Conservation (phyloP, 306 rosid species). For the Begonia loranthoides region DNA sequence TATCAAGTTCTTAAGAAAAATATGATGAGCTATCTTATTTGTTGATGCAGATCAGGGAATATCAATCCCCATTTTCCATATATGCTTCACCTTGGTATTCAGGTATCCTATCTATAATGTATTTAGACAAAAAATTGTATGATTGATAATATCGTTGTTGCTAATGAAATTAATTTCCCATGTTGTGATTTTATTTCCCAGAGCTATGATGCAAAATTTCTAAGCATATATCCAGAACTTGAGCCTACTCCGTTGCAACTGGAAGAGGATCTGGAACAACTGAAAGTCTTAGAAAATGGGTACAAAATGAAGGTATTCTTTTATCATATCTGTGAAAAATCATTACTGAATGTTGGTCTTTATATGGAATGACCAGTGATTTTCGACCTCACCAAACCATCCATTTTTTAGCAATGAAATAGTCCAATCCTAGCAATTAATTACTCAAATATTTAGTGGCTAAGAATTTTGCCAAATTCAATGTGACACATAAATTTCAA, state of each 20-base stretch:
- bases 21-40: slow-evolving; percentile 11
- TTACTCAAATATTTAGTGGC: too few species aligned
- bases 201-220: slow-evolving; percentile 87
- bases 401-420: slow-evolving; percentile 1
- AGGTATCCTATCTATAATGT: slow-evolving; percentile 22
- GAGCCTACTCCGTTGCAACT: slow-evolving; percentile 78
- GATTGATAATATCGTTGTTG: too few species aligned
- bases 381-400: too few species aligned
- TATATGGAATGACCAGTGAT: too few species aligned
- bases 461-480: too few species aligned
- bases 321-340: not conserved
- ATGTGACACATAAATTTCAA: too few species aligned
- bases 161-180: slow-evolving; percentile 7
- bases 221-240: slow-evolving; percentile 60
- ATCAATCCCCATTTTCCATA: slow-evolving; percentile 52
- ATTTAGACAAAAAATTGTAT: not conserved
- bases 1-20: not conserved
- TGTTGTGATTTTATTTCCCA: slow-evolving; percentile 20
- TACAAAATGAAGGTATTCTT: slow-evolving; percentile 83
- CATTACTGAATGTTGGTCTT: too few species aligned
- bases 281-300: slow-evolving; percentile 94
- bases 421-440: too few species aligned
- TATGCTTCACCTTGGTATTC: slow-evolving; percentile 67
- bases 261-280: slow-evolving; percentile 96
- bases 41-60: slow-evolving; percentile 55